Base-by-base conservation (phyloP, 139 green algal genomes). In the Chlorella sp. region DNA sequence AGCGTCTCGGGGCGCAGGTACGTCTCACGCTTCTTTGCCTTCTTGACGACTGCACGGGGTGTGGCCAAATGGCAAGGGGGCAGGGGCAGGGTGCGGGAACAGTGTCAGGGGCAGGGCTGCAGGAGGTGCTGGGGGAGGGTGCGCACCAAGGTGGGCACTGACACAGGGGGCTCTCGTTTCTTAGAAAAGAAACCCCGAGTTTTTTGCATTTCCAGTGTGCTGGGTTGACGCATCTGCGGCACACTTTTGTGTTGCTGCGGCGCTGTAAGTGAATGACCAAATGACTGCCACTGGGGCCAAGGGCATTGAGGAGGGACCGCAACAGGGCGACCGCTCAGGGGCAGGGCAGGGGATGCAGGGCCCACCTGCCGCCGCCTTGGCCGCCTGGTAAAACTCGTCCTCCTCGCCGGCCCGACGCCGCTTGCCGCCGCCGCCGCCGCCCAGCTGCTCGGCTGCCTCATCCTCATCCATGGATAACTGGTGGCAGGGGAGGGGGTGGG, bases 11-110 rank as follows among this genome's bases (percentile, higher is more conserved):
- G 81, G 64, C 89, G 88, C 28, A 60, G 48, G 68, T 92, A 82
- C 4, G 60, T 57, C 57, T 96, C 92, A n/a, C 90, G 86, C 36
- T 92, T 92, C 28, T 88, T 83, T 34, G 83, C 68, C 92, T 97
- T 97, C 91, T 97, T 96, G 75, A 84, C 81, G 36, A 86, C 84
- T 28, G 85, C 90, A 26, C 28, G 4, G 7, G 66, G 30, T 34
- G 34, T n/a, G n/a, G n/a, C n/a, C n/a, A 30, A 3, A 0, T 15
- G 36, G 7, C 39, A 32, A 3, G 22, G 79, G 34, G n/a, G 18
- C 21, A 32, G 15, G 80, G 28, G 48, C 28, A 28, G 40, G 26
- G 42, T 57, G 36, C 1, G 2, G 36, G 36, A 82, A 36, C 36
- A 82, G 34, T 1, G 19, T 40, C 15, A 36, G 71, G 14, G 71